These are phyloP conservation scores for Candida saitoana DNA, from an alignment of 805 yeast species.

Conservation along the genomic window DNA sequence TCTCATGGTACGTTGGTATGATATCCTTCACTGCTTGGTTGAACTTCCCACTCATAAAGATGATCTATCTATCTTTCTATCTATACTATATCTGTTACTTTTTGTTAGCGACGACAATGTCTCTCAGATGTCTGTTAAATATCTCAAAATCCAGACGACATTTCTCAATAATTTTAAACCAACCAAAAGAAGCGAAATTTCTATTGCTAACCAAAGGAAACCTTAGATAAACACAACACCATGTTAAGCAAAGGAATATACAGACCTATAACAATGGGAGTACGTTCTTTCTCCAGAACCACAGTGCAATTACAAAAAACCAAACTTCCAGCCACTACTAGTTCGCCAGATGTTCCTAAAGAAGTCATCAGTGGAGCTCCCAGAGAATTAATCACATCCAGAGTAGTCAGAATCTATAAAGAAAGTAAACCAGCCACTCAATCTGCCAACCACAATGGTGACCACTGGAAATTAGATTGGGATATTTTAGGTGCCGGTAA, in stretches of 20 bases:
- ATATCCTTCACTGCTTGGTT: constrained; percentile 43
- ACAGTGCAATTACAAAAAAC: constrained; percentile 13
- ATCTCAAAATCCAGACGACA: too few relatives aligned
- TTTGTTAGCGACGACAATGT: too few relatives aligned
- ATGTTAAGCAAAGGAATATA: not conserved
- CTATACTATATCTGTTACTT: too few relatives aligned
- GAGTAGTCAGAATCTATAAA: constrained; percentile 73
- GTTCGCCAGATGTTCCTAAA: constrained; percentile 31
- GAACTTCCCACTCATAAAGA: constrained; percentile 15
- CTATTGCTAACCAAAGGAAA: not conserved
- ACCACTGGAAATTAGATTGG: constrained; percentile 78
- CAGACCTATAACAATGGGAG: constrained; percentile 3
- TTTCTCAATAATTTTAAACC: constrained; percentile 14
- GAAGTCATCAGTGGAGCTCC: constrained; percentile 80
- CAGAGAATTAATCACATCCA: constrained; percentile 49
- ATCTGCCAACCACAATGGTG: constrained; percentile 55
- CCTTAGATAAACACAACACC: too few relatives aligned
- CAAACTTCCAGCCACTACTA: constrained; percentile 19
- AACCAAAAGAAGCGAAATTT: constrained; percentile 18
- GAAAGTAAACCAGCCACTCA: constrained; percentile 81
- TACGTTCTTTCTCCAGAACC: constrained; percentile 24
- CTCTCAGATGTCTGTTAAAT: too few relatives aligned
- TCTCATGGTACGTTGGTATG: constrained; percentile 41
- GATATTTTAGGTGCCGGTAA: constrained; percentile 71
- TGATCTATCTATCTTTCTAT: too few relatives aligned